These are phyloP conservation scores for Talaromyces amestolkiae DNA, from an alignment of 2,329 filamentous ascomycete species.

Conservation along the genomic window DNA sequence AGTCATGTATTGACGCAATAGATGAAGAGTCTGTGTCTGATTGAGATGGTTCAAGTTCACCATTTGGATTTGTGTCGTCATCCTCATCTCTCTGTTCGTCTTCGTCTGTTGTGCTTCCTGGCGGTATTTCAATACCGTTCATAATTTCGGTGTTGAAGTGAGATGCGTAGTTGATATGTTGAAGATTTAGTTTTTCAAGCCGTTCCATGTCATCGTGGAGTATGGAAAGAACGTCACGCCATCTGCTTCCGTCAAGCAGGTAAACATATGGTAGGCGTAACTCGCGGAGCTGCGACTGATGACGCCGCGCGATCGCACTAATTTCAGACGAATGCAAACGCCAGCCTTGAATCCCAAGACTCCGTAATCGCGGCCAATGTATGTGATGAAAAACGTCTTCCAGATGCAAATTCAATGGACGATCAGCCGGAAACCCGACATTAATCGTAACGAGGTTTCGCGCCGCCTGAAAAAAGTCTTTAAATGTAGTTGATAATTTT, in stretches of 20 bases:
- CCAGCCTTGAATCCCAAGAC: slow-evolving; percentile 66
- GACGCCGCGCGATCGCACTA: slow-evolving; percentile 55
- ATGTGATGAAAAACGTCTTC: slow-evolving; percentile 63
- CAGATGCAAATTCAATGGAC: slow-evolving; percentile 56
- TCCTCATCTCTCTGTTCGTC: not conserved
- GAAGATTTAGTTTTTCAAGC: slow-evolving; percentile 62
- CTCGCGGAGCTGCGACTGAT: slow-evolving; percentile 57
- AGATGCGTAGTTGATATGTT: slow-evolving; percentile 58
- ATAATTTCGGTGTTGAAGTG: slow-evolving; percentile 49
- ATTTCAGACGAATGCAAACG: slow-evolving; percentile 60
- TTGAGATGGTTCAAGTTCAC: not conserved
- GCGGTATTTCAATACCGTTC: slow-evolving; percentile 24
- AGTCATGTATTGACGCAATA: slow-evolving; percentile 6
- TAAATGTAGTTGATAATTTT: slow-evolving; percentile 58
- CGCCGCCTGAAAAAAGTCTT: slow-evolving; percentile 57
- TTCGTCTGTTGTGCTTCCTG: slow-evolving; percentile 12
- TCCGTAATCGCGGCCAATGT: slow-evolving; percentile 59
- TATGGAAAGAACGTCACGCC: slow-evolving; percentile 59
- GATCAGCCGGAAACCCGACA: slow-evolving; percentile 60
- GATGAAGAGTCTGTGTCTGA: slow-evolving; percentile 22
- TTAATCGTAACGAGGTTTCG: slow-evolving; percentile 62
- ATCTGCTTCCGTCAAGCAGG: slow-evolving; percentile 58
- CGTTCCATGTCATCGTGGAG: slow-evolving; percentile 57
- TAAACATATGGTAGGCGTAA: slow-evolving; percentile 61
- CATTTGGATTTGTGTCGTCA: slow-evolving; percentile 20